phyloP scores from a whole-genome alignment of 1,284 basidiomycete species.

The Irpex lacteus region DNA sequence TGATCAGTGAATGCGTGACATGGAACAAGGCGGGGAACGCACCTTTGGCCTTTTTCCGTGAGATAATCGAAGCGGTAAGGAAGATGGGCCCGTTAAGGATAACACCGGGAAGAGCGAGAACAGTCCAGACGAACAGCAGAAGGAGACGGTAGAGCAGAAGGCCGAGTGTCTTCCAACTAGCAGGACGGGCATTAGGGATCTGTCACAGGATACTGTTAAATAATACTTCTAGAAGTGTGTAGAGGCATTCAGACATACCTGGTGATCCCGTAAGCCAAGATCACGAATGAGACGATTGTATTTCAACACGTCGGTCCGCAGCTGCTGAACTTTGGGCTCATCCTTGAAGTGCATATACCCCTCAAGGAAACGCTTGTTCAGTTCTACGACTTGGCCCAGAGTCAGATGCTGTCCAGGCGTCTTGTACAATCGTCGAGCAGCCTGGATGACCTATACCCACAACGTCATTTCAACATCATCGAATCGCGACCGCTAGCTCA shows the following conservation, averaged over 20 bases:
- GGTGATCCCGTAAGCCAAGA: slow-evolving; percentile 96
- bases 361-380: slow-evolving; percentile 93
- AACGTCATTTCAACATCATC: background rate
- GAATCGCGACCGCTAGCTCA: background rate
- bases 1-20: background rate
- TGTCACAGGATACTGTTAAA: slow-evolving; percentile 24
- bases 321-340: slow-evolving; percentile 84
- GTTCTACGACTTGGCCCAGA: slow-evolving; percentile 93
- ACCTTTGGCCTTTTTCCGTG: slow-evolving; percentile 90
- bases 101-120: slow-evolving; percentile 91
- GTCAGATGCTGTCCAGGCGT: slow-evolving; percentile 95
- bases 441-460: slow-evolving; percentile 82
- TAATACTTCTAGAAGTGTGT: background rate
- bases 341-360: slow-evolving; percentile 94
- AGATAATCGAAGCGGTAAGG: slow-evolving; percentile 88
- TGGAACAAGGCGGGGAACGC: slow-evolving; percentile 11
- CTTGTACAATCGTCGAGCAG: slow-evolving; percentile 91
- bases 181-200: slow-evolving; percentile 82
- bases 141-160: slow-evolving; percentile 84
- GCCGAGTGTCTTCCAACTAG: slow-evolving; percentile 85
- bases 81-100: slow-evolving; percentile 96
- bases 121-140: slow-evolving; percentile 82
- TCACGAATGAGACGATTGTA: slow-evolving; percentile 93
- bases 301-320: slow-evolving; percentile 84
- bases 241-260: slow-evolving; percentile 50